Evolutionary conservation across 2,329 filamentous ascomycete genomes (phyloP), one percentile per base, ranked within the genome.

Genomic region (Pseudophaeomoniella oleicola): DNA sequence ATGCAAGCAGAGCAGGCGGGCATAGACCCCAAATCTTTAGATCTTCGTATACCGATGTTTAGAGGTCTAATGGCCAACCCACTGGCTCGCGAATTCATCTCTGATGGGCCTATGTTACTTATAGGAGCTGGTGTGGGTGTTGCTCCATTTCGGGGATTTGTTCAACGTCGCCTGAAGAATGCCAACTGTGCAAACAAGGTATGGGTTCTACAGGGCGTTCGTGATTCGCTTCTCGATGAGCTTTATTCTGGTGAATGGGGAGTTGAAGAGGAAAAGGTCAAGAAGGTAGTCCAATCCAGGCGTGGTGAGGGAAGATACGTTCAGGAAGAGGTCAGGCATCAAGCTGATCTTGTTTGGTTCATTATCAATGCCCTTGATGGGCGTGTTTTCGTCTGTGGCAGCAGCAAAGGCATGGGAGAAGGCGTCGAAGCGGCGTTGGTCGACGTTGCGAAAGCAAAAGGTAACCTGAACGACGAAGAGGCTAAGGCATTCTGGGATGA

Each of bases 171-270:
- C 10, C 69, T 94, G 39, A 88, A 88, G 69, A 90, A 86, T 43
- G 87, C 87, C 52, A 94, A 92, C 62, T 94, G 87, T 53, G 86
- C 85, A 44, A 94, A 94, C 68, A 94, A 94, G 64, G 88, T 94
- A 50, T 94, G 87, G 87, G 83, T 94, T 32, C 72, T 94, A 32
- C 87, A 94, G 61, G 87, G 87, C 29, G 78, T 94, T 32, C 81
- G 87, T n/a, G 90, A 98, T 60, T 86, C 82, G 16, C 74, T 93
- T 30, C 75, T 96, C 15, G 90, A 98, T 52, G 90, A 98, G 61
- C 78, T 98, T 30, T 98, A 98, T 65, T 84, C 79, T 40, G 90
- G 90, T 47, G 90, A 98, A 57, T 92, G 93, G 73, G 90, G 90
- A 35, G 84, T 90, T 2, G 82, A 94, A 50, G 88, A 94, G 54